These are phyloP conservation scores for Argentina anserina DNA, from an alignment of 306 rosid species.

Conservation along the genomic window DNA sequence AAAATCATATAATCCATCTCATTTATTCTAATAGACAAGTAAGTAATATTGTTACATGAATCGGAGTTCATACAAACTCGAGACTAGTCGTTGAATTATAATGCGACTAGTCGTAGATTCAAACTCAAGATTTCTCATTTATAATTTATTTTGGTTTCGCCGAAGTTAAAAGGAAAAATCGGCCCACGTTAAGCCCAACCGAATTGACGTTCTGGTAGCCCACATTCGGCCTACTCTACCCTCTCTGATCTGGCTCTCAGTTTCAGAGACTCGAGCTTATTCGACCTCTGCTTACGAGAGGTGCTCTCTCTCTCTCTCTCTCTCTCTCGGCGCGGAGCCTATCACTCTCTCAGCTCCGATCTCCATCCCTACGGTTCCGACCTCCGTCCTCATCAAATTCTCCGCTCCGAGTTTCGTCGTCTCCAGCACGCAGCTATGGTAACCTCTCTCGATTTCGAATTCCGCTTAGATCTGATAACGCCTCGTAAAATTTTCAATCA, in stretches of 20 bases:
- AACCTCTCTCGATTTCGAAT: constrained; percentile 10
- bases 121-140: too few relatives aligned
- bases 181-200: too few relatives aligned
- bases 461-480: constrained; percentile 7
- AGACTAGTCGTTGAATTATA: too few relatives aligned
- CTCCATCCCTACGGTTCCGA: neutral
- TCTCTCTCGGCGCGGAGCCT: neutral
- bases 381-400: neutral
- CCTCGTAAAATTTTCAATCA: neutral
- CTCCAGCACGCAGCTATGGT: constrained; percentile 20
- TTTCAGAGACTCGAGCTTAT: neutral
- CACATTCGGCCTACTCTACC: neutral
- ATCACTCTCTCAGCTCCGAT: neutral
- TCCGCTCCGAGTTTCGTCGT: neutral
- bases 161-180: too few relatives aligned
- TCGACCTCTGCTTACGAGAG: constrained; percentile 5
- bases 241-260: neutral
- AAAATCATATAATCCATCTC: too few relatives aligned
- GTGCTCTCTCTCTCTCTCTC: neutral
- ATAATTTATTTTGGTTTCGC: too few relatives aligned
- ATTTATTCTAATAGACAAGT: too few relatives aligned
- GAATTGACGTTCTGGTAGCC: too few relatives aligned
- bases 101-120: too few relatives aligned
- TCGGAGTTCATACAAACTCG: too few relatives aligned
- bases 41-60: too few relatives aligned